Evolutionary conservation across 1,284 basidiomycete species (phyloP).

Genomic region (Cronartium ribicola): DNA sequence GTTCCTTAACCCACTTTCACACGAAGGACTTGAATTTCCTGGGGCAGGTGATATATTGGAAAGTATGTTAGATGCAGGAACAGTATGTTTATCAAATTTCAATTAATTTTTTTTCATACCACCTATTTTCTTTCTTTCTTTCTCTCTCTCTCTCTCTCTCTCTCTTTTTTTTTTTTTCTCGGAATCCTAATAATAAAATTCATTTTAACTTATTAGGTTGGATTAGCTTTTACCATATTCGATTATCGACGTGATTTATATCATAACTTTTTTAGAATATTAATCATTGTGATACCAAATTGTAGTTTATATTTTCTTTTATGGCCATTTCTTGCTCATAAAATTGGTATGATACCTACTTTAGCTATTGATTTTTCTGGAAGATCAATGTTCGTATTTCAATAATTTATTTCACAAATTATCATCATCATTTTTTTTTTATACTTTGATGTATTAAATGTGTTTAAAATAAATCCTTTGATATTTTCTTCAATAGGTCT

Average conservation of each 20-base stretch:
- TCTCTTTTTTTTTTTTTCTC: no score
- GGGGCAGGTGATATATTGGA: conserved; percentile 17
- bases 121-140: background rate
- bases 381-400: conserved; percentile 13
- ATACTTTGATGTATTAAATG: background rate
- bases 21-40: background rate
- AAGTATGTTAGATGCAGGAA: conserved; percentile 14
- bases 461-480: background rate
- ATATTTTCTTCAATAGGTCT: background rate
- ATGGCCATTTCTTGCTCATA: conserved; percentile 10
- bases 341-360: background rate
- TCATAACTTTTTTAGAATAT: conserved; percentile 15
- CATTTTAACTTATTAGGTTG: background rate
- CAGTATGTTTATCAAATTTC: background rate
- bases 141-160: no score
- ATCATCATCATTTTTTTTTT: background rate
- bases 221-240: conserved; percentile 14
- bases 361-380: conserved; percentile 5
- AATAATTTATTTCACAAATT: background rate
- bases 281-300: conserved; percentile 9
- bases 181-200: background rate
- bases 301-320: conserved; percentile 8
- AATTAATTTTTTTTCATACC: background rate
- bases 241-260: conserved; percentile 19
- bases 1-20: background rate